Conservation (phyloP, 225 moss, liverwort and hornwort genomes). For the Physcomitrellopsis africana region DNA sequence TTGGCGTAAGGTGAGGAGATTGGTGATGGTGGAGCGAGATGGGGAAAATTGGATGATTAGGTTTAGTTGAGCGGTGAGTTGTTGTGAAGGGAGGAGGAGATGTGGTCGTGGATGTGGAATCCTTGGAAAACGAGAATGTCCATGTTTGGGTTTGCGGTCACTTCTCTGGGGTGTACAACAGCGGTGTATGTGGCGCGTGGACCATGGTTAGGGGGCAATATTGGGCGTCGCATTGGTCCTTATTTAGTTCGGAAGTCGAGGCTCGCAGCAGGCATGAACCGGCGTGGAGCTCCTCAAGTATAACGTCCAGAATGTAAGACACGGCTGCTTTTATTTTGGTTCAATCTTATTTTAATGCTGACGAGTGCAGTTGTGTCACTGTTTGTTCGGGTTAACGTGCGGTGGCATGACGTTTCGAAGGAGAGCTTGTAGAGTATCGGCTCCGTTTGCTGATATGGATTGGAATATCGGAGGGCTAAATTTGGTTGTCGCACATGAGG, state of each 20-base stretch:
- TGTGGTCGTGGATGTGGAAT: too few species aligned
- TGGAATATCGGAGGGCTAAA: not conserved
- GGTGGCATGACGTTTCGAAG: not conserved
- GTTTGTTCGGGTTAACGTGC: not conserved
- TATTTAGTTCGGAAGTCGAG: not conserved
- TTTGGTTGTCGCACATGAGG: not conserved
- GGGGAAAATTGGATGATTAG: too few species aligned
- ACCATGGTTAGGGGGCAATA: not conserved
- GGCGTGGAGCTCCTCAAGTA: not conserved
- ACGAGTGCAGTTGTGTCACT: not conserved
- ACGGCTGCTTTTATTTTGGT: not conserved
- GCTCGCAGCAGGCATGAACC: slow-evolving; percentile 10
- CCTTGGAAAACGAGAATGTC: not conserved
- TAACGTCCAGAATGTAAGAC: not conserved
- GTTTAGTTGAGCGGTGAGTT: too few species aligned
- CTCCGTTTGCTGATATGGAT: slow-evolving; percentile 2
- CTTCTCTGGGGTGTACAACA: not conserved
- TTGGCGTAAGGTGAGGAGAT: too few species aligned
- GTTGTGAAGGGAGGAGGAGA: not conserved
- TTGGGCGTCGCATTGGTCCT: not conserved
- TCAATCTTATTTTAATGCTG: too few species aligned
- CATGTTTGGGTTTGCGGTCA: not conserved
- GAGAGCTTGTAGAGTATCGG: not conserved
- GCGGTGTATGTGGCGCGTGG: slow-evolving; percentile 21
- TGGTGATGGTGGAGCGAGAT: too few species aligned